A percentile compares a stretch with the other conserved stretches of the same genome.
Conservation (phyloP, 192 early-diverging fungal genomes). For the Pilaira anomala region DNA sequence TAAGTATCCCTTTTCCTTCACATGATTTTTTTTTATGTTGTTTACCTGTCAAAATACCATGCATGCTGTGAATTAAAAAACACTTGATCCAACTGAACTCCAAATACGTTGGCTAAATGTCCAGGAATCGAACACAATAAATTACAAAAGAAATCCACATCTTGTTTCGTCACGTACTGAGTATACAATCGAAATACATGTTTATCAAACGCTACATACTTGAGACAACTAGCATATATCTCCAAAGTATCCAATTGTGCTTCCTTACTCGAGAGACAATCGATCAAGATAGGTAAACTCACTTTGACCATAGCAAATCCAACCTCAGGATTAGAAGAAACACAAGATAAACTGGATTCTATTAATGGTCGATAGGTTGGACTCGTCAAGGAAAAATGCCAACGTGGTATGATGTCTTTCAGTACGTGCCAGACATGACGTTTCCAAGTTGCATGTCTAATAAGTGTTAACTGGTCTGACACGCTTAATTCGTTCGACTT, state of each 20-base stretch:
- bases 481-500: neutral
- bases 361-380: neutral
- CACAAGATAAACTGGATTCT: neutral
- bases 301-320: constrained; percentile 4
- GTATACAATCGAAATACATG: neutral
- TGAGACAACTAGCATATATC: constrained; percentile 4
- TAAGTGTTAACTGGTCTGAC: neutral
- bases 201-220: neutral
- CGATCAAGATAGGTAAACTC: constrained; percentile 2
- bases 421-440: constrained; percentile 10
- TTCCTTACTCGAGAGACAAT: constrained; percentile 13
- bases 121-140: constrained; percentile 10
- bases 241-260: constrained; percentile 5
- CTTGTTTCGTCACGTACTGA: neutral
- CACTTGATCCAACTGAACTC: neutral
- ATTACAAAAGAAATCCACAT: constrained; percentile 6
- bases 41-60: constrained; percentile 20
- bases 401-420: constrained; percentile 7
- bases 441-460: constrained; percentile 12
- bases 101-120: constrained; percentile 13
- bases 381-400: constrained; percentile 8
- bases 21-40: neutral
- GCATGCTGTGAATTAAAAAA: neutral
- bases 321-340: neutral
- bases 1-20: neutral